A percentile compares a stretch with the other conserved stretches of the same genome.
Conservation (phyloP, 495 filamentous ascomycete species). For the Haplographium delicatum region DNA sequence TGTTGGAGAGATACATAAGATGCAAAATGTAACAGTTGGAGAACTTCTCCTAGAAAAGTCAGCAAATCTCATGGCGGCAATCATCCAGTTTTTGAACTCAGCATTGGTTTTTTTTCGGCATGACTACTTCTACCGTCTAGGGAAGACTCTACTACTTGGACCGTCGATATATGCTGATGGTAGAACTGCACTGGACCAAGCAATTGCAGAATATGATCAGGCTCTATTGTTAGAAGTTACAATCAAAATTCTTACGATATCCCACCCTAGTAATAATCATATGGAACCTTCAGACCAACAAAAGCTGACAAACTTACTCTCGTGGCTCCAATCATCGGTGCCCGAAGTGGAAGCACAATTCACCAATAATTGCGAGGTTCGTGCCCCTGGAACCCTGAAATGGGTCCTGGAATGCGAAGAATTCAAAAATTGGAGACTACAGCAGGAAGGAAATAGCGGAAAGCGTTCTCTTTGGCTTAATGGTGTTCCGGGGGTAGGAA, state of each 20-base stretch:
- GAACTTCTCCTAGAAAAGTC: slow-evolving; percentile 5
- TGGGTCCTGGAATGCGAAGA: slow-evolving; percentile 8
- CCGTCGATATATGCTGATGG: not conserved
- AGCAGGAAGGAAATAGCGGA: not conserved
- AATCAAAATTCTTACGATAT: not conserved
- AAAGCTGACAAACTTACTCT: not conserved
- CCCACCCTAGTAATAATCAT: not conserved
- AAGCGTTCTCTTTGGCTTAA: not conserved
- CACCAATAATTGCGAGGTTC: not conserved
- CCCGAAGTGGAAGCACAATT: slow-evolving; percentile 8
- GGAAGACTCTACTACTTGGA: slow-evolving; percentile 7
- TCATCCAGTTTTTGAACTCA: slow-evolving; percentile 4
- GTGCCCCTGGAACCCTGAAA: slow-evolving; percentile 1
- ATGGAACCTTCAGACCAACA: not conserved
- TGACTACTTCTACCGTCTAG: slow-evolving; percentile 3
- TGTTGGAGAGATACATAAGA: slow-evolving; percentile 8
- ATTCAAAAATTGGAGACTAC: slow-evolving; percentile 3
- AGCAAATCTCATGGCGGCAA: slow-evolving; percentile 7
- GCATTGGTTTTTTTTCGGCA: slow-evolving; percentile 3
- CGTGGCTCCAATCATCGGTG: slow-evolving; percentile 8
- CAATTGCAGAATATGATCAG: slow-evolving; percentile 12
- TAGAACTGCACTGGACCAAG: not conserved
- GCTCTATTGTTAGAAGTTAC: slow-evolving; percentile 11
- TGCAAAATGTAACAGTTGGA: not conserved
- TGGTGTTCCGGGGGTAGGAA: slow-evolving; percentile 11